Evolutionary conservation across 1,284 basidiomycete genomes (phyloP), one percentile per base, ranked within the genome.

Genomic region (Vanrija humicola): DNA sequence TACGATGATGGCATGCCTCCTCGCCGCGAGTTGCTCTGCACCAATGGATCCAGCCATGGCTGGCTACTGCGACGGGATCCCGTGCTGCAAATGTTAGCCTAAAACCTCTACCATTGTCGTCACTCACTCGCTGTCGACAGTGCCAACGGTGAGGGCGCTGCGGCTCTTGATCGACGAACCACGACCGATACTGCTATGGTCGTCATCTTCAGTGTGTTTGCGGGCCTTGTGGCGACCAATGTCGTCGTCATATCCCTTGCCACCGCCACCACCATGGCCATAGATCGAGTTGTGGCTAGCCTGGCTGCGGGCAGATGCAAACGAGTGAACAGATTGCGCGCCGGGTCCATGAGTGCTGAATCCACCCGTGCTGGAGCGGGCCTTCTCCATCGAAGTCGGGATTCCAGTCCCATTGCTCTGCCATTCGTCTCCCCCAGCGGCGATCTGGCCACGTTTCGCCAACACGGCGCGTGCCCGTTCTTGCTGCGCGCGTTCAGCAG

Each of bases 401-500:
- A 34, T 15, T 34, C 34, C 34, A 34, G 12, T 12, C 5, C 34
- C 34, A 34, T 8, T 14, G 12, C 34, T 14, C 4, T 34, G 9
- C 28, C 28, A 28, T 10, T 28, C 28, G 7, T 28, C 28, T 8
- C 28, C 28, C 7, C 28, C 28, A 28, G 28, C 28, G 7, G 28
- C 28, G 28, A 34, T 34, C 12, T 86, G 83, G 56, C 83, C 86
- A 69, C 91, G 88, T 79, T 97, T 97, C 72, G 87, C 85, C 85
- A 98, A 88, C 73, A 98, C 95, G 39, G 92, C 93, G 50, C 95
- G 84, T 6, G 95, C 91, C 67, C 95, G 87, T 66, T 98, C 94
- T 66, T 80, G 77, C 55, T 80, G 78, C 23, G 78, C 77, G 80
- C 82, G 64, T 73, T 87, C 84, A 28, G 84, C 85, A 46, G 89